phyloP scores from a whole-genome alignment of 306 rosid genomes.

The Lagenaria siceraria region DNA sequence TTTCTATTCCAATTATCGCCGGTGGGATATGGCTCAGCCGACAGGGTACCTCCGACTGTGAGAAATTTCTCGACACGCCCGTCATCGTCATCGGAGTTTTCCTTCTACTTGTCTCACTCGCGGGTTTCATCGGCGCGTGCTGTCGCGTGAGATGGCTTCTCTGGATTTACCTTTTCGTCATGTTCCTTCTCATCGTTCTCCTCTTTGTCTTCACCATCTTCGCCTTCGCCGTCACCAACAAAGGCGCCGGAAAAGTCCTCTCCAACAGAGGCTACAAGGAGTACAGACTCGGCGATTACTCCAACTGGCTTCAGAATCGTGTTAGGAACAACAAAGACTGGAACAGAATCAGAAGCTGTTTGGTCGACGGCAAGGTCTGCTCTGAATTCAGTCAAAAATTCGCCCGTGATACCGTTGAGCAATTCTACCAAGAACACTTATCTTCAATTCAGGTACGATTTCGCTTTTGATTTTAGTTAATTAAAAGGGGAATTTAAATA shows the following conservation, averaged over 20 bases:
- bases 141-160: conserved; percentile 55
- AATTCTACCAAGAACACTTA: conserved; percentile 23
- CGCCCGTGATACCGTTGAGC: background rate
- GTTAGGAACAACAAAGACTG: conserved; percentile 39
- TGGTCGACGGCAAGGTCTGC: conserved; percentile 43
- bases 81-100: conserved; percentile 49
- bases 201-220: conserved; percentile 52
- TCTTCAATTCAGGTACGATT: conserved; percentile 56
- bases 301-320: conserved; percentile 67
- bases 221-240: conserved; percentile 53
- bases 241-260: conserved; percentile 40
- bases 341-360: conserved; percentile 55
- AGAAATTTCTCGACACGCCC: conserved; percentile 48
- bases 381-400: background rate
- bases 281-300: conserved; percentile 73
- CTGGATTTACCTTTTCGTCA: conserved; percentile 60
- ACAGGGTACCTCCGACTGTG: conserved; percentile 50
- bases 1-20: conserved; percentile 51
- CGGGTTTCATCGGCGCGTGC: conserved; percentile 70
- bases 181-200: conserved; percentile 65
- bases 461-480: too few species aligned
- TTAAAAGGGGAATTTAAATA: too few species aligned
- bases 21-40: conserved; percentile 55
- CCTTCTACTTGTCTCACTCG: conserved; percentile 47
- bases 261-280: conserved; percentile 48